Evolutionary conservation across 345 rosid genomes (phyloP).

Genomic region (Bruguiera parviflora): DNA sequence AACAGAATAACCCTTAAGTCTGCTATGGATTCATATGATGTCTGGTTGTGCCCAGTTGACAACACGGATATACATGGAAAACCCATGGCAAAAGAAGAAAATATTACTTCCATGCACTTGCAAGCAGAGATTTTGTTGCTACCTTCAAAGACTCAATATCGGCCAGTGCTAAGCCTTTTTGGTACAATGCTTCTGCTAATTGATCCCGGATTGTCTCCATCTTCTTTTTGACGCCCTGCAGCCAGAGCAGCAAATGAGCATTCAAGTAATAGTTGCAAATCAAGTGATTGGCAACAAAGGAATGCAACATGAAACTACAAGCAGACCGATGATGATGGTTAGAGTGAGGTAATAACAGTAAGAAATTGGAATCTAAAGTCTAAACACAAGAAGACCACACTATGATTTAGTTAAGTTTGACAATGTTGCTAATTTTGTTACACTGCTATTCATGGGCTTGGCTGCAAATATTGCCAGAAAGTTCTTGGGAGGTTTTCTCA

Average conservation of each 20-base stretch:
- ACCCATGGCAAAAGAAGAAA: no score
- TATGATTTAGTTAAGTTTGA: background rate
- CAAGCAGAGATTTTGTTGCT: conserved; percentile 6
- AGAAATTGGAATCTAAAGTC: background rate
- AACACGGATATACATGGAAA: no score
- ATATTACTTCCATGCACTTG: background rate
- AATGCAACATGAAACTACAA: background rate
- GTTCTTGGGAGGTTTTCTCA: background rate
- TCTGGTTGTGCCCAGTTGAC: no score
- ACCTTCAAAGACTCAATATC: conserved; percentile 66
- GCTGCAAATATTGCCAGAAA: background rate
- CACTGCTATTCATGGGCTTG: no score
- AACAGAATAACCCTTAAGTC: no score
- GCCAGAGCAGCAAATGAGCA: conserved; percentile 7
- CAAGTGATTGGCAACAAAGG: background rate
- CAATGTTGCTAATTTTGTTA: background rate
- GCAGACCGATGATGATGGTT: background rate
- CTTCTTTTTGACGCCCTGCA: conserved; percentile 60
- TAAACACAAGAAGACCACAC: background rate
- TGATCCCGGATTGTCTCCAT: conserved; percentile 87
- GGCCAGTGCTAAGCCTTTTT: conserved; percentile 74
- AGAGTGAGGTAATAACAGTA: background rate
- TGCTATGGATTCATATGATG: no score
- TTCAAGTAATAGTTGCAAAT: background rate
- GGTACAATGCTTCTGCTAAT: conserved; percentile 78